Evolutionary conservation across 1,139 yeast genomes (phyloP), one percentile per base, ranked within the genome.

Genomic region (Candida albicans): DNA sequence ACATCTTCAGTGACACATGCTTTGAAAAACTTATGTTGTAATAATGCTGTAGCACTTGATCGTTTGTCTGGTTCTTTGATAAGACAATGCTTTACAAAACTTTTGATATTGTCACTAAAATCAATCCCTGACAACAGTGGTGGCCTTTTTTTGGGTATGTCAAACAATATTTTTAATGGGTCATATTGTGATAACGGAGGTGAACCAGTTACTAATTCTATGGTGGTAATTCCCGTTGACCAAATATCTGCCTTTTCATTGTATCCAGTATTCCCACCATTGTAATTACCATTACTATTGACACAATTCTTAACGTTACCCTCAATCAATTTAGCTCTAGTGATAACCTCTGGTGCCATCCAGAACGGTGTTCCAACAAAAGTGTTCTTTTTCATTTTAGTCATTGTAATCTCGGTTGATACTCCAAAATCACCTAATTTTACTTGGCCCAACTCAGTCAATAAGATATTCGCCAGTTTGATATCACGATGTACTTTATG

Each of bases 281-380:
- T 28, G 12, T 14, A 36, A n/a, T 10, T 38, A 25, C 90, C 90
- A 13, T 63, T 61, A 26, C 57, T 55, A 12, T 33, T 40, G 8
- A 12, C 10, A 10, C 22, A 13, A 12, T 8, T 84, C 57, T 87
- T 95, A 3, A 87, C 91, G 56, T 82, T 86, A 52, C 82, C 85
- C 57, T 85, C 75, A 56, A 87, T 84, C 0, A 90, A 90, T 14
- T 62, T 60, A 26, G 43, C 58, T 44, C 77, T 65, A 3, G 67
- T 58, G 24, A 88, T 84, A 27, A 87, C 85, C 57, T 88, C 96
- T 0, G 96, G 96, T 0, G 96, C 96, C 96, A 88, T 88, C 96
- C 96, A 88, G 61, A 81, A 87, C 14, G 96, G 96, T 0, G 96
- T 87, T 0, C 96, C 96, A 30, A 87, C 96, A 70, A 87, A 84